Evolutionary conservation across 306 rosid genomes (phyloP), one percentile per base, ranked within the genome.

Genomic region (Rosa lucieae): DNA sequence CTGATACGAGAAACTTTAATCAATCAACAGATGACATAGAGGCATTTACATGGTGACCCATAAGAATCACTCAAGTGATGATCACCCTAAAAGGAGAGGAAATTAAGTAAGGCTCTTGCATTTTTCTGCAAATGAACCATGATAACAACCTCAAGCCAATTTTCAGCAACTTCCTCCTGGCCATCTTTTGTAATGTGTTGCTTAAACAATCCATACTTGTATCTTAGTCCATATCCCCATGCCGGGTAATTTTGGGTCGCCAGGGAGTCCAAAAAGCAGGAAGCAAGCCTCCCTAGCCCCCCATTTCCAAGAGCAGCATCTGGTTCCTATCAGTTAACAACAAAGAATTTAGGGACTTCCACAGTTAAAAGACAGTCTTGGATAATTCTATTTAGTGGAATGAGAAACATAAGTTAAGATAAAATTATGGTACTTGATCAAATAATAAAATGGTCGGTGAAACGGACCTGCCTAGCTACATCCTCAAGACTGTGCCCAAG

Each of bases 261-360:
- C 89, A 95, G 80, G 49, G 99, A 95, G 84, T 95, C 99, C 87
- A 92, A 73, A 81, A 95, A 92, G 81, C 98, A 95, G 15, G 99
- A 95, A 73, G 99, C 99, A 78, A 95, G 93, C 71, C 99, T 87
- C 83, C 99, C 99, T 84, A 95, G 94, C 82, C 99, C 99, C 71
- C 99, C 99, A 87, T 95, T 95, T 77, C 99, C 99, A 71, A 92
- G 97, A 35, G 99, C 99, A 86, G 97, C 97, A 90, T 95, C 99
- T 70, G 97, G 94, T 82, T 95, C 99, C 99, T 94, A 82, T 77
- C 72, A 78, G 73, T 72, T 20, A 67, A 72, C 74, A 85, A 79
- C 71, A 82, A 83, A 78, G 51, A 74, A 53, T 74, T 83, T 65
- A 71, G 76, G 23, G 70, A 61, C 59, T 55, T 78, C 73, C 73